Evolutionary conservation across 2,329 filamentous ascomycete species (phyloP).

Genomic region (Colletotrichum endophyticum): DNA sequence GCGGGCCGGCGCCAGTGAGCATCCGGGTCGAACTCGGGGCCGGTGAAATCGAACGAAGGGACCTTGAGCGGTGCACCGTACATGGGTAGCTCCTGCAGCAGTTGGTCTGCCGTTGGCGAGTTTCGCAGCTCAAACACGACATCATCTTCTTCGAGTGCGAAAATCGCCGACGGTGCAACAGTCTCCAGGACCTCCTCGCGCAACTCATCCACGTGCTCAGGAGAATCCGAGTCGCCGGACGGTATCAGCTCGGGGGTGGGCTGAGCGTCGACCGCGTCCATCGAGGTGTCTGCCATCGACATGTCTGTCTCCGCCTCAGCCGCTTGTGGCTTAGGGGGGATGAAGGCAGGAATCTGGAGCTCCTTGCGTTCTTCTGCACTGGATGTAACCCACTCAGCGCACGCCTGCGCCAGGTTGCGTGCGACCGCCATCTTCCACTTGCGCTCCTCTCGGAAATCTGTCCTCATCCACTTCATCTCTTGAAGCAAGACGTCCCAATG

Average conservation of each 20-base stretch:
- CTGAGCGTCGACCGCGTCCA: constrained; percentile 46
- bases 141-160: constrained; percentile 81
- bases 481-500: constrained; percentile 88
- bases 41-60: constrained; percentile 61
- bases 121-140: constrained; percentile 79
- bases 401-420: constrained; percentile 80
- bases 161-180: constrained; percentile 77
- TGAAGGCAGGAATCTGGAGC: constrained; percentile 70
- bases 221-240: constrained; percentile 66
- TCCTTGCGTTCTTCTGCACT: constrained; percentile 65
- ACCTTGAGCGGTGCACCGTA: constrained; percentile 71
- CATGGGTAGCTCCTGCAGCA: constrained; percentile 81
- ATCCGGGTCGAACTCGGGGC: constrained; percentile 69
- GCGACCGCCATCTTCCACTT: constrained; percentile 91
- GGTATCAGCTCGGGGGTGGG: constrained; percentile 70
- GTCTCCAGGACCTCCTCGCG: constrained; percentile 50
- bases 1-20: constrained; percentile 77
- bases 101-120: constrained; percentile 75
- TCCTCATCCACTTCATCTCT: constrained; percentile 98
- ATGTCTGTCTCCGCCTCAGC: constrained; percentile 34
- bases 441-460: constrained; percentile 90
- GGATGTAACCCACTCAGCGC: constrained; percentile 79
- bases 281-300: constrained; percentile 36
- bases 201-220: constrained; percentile 45
- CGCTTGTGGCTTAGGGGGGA: constrained; percentile 45